phyloP scores from a whole-genome alignment of 768 basidiomycete species.

The Tylopilus felleus region DNA sequence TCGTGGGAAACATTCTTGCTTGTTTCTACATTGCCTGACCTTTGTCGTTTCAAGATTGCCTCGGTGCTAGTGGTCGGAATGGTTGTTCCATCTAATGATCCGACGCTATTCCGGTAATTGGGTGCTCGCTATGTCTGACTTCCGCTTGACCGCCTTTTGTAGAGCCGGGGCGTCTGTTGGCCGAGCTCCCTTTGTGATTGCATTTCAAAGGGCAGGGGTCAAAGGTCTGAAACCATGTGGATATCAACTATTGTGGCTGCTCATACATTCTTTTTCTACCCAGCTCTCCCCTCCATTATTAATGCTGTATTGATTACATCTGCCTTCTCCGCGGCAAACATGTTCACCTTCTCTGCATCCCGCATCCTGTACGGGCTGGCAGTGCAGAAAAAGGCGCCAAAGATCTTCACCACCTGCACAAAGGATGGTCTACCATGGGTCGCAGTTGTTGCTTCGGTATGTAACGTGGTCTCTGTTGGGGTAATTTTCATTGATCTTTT shows the following conservation, averaged over 20 bases:
- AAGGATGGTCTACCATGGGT: constrained; percentile 49
- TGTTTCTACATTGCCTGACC: not conserved
- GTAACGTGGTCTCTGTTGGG: not conserved
- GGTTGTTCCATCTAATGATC: constrained; percentile 71
- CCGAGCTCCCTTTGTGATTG: constrained; percentile 82
- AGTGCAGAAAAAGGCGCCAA: constrained; percentile 48
- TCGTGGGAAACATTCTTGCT: constrained; percentile 2
- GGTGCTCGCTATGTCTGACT: not conserved
- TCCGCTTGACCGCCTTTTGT: not conserved
- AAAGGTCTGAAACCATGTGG: constrained; percentile 38
- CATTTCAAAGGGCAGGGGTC: constrained; percentile 68
- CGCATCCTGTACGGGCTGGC: constrained; percentile 46
- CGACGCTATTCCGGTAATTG: constrained; percentile 42
- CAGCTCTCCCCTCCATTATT: constrained; percentile 62
- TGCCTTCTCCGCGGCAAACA: constrained; percentile 70
- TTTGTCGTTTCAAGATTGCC: constrained; percentile 9
- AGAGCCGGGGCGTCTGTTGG: constrained; percentile 44
- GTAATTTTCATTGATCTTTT: constrained; percentile 12
- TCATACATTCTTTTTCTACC: not conserved
- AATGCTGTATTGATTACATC: constrained; percentile 71
- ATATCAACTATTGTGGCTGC: constrained; percentile 8
- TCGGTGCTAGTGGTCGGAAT: constrained; percentile 60
- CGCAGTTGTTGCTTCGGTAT: constrained; percentile 31
- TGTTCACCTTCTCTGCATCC: constrained; percentile 37
- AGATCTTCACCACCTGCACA: constrained; percentile 45